Conservation (phyloP, 345 rosid genomes). For the Citrus medica region DNA sequence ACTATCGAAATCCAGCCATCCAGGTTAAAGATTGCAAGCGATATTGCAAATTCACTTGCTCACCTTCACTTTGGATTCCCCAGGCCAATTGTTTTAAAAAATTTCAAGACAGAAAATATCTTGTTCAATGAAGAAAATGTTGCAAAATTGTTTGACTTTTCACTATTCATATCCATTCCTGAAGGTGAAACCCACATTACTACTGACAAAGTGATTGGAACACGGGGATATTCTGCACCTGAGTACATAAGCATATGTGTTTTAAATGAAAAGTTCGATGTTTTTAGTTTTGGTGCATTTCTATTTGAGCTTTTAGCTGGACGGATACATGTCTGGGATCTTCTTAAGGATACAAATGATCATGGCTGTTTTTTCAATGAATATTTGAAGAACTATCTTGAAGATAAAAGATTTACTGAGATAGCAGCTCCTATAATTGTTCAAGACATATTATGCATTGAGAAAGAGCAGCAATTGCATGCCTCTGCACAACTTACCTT, state of each 20-base stretch:
- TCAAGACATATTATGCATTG: neutral
- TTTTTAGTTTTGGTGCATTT: neutral
- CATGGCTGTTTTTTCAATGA: too few relatives aligned
- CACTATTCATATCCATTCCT: slow-evolving; percentile 12
- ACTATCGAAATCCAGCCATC: neutral
- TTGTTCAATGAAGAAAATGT: neutral
- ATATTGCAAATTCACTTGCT: slow-evolving; percentile 9
- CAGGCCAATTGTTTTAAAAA: too few relatives aligned
- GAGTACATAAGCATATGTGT: too few relatives aligned
- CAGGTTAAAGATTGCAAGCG: slow-evolving; percentile 24
- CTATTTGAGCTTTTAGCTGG: too few relatives aligned
- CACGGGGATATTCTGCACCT: too few relatives aligned
- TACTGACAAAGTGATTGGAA: neutral
- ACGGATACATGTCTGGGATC: too few relatives aligned
- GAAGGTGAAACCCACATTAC: slow-evolving; percentile 11
- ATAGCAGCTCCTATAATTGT: neutral
- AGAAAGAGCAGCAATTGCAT: slow-evolving; percentile 1
- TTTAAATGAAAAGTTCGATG: slow-evolving; percentile 4
- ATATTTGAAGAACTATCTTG: neutral
- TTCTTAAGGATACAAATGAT: too few relatives aligned
- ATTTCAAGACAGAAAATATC: too few relatives aligned
- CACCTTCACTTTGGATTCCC: too few relatives aligned
- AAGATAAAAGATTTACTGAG: neutral
- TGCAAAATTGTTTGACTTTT: slow-evolving; percentile 18
- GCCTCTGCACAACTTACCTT: neutral